These are phyloP conservation scores for Exophiala aquamarina DNA, from an alignment of 2,329 filamentous ascomycete genomes.

Conservation along the genomic window DNA sequence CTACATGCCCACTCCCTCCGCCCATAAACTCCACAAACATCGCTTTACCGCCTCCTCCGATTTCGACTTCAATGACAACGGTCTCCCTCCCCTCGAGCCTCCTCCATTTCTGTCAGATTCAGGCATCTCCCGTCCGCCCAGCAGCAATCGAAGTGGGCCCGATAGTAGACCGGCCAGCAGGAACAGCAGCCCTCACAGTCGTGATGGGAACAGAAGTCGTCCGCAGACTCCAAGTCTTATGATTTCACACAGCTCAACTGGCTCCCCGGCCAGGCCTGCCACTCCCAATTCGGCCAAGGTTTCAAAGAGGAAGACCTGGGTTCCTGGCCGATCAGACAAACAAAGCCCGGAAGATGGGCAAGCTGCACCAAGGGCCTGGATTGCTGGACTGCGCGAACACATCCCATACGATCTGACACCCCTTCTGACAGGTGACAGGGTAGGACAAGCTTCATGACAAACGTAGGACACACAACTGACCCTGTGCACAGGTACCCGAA, in stretches of 20 bases:
- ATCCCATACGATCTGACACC: constrained; percentile 55
- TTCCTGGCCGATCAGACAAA: constrained; percentile 38
- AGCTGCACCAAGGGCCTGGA: constrained; percentile 51
- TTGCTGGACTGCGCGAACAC: constrained; percentile 58
- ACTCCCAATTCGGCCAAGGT: constrained; percentile 21
- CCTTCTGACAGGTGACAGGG: constrained; percentile 53
- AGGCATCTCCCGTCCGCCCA: constrained; percentile 39
- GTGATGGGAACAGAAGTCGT: constrained; percentile 24
- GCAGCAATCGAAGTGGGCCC: constrained; percentile 34
- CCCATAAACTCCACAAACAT: constrained; percentile 22
- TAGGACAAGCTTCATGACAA: constrained; percentile 28
- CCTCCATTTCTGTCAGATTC: constrained; percentile 39
- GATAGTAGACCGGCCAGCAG: constrained; percentile 33
- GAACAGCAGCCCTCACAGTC: constrained; percentile 23
- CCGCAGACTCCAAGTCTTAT: constrained; percentile 26
- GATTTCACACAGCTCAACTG: constrained; percentile 10
- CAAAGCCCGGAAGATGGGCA: constrained; percentile 34
- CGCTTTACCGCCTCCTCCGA: constrained; percentile 18
- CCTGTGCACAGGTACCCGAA: constrained; percentile 49
- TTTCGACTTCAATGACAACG: constrained; percentile 13
- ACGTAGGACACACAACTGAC: background rate
- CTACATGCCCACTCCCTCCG: constrained; percentile 1
- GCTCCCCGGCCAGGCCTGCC: constrained; percentile 15
- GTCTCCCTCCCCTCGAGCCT: constrained; percentile 33
- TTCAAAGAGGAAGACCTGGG: constrained; percentile 44